phyloP scores from a whole-genome alignment of 805 yeast species.

The Saturnispora galanensis region DNA sequence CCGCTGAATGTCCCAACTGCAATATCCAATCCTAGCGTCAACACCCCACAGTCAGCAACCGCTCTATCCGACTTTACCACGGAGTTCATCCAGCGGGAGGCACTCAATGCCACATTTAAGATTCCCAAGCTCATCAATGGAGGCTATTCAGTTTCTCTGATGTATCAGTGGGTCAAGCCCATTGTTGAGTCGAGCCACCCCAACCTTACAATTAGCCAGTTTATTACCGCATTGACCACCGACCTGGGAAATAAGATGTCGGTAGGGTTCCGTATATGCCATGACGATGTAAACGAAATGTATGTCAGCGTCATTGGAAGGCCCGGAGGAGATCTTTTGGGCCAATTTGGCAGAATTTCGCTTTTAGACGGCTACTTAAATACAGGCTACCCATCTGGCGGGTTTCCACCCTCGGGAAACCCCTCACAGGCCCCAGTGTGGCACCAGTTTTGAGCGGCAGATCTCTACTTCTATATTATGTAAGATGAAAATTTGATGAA shows the following conservation, averaged over 20 bases:
- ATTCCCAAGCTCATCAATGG: constrained; percentile 19
- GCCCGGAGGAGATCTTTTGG: too few relatives aligned
- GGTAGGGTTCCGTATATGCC: constrained; percentile 33
- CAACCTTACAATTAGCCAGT: constrained; percentile 14
- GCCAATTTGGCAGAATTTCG: too few relatives aligned
- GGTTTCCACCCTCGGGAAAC: too few relatives aligned
- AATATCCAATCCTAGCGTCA: background rate
- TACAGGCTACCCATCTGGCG: too few relatives aligned
- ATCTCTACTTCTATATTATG: too few relatives aligned
- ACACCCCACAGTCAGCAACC: background rate
- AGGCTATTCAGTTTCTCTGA: constrained; percentile 16
- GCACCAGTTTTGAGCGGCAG: too few relatives aligned
- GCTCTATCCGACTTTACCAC: background rate
- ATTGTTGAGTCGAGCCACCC: constrained; percentile 31
- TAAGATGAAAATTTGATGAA: too few relatives aligned
- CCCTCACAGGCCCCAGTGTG: too few relatives aligned
- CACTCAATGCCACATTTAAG: constrained; percentile 31
- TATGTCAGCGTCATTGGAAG: constrained; percentile 10
- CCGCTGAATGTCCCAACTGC: background rate
- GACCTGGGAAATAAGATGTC: constrained; percentile 21
- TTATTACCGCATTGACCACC: constrained; percentile 27
- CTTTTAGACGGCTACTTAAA: too few relatives aligned
- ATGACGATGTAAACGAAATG: constrained; percentile 39
- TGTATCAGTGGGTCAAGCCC: constrained; percentile 26
- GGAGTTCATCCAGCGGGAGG: constrained; percentile 30